These are phyloP conservation scores for Arthroderma sp. DNA, from an alignment of 2,329 filamentous ascomycete species.

Conservation along the genomic window DNA sequence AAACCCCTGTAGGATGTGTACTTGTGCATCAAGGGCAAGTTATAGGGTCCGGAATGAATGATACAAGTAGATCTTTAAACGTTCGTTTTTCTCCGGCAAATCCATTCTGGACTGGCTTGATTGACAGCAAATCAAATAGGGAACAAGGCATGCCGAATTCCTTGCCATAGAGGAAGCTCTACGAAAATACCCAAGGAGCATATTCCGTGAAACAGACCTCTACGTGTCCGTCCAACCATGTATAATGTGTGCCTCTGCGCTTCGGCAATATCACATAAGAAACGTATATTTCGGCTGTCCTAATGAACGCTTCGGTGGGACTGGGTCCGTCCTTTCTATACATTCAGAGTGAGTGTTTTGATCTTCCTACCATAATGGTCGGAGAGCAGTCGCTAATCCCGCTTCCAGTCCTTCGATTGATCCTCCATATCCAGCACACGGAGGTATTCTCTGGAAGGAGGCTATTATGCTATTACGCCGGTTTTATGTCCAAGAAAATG, in stretches of 20 bases:
- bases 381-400: not conserved
- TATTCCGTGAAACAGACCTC: conserved; percentile 62
- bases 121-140: conserved; percentile 45
- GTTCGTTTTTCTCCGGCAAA: conserved; percentile 23
- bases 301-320: conserved; percentile 95
- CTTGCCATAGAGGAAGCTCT: conserved; percentile 63
- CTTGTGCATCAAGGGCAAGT: conserved; percentile 67
- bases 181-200: conserved; percentile 48
- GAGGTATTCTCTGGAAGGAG: conserved; percentile 79
- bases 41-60: conserved; percentile 89
- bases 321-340: conserved; percentile 80
- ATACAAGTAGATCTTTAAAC: conserved; percentile 76
- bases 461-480: conserved; percentile 82
- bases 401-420: conserved; percentile 54
- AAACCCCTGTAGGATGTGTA: conserved; percentile 94
- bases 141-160: conserved; percentile 90
- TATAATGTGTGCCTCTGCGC: conserved; percentile 92
- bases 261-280: conserved; percentile 76
- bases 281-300: conserved; percentile 89
- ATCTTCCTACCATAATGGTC: not conserved
- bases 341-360: conserved; percentile 49
- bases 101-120: not conserved
- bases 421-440: conserved; percentile 65
- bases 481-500: conserved; percentile 97
- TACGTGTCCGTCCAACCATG: conserved; percentile 98